A percentile compares a stretch with the other conserved stretches of the same genome.
Evolutionary conservation across 805 yeast genomes (phyloP).

Genomic region (Nakazawaea siamensis): DNA sequence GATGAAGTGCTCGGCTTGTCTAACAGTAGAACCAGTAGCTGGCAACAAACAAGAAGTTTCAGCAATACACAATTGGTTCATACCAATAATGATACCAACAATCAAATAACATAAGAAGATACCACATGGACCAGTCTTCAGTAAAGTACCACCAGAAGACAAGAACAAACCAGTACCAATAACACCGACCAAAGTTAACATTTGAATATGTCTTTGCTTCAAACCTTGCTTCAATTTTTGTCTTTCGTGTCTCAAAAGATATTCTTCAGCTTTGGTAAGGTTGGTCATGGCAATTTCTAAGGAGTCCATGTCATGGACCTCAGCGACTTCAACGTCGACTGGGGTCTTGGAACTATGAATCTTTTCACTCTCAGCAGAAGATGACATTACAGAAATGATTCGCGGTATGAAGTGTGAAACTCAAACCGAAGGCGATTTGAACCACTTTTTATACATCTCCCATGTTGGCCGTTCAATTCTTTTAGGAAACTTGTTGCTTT

Average conservation of each 20-base stretch:
- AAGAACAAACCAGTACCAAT: constrained; percentile 49
- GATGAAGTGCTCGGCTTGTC: constrained; percentile 28
- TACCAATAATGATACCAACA: constrained; percentile 28
- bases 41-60: constrained; percentile 31
- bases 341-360: constrained; percentile 4
- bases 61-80: constrained; percentile 20
- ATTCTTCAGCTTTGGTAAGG: constrained; percentile 8
- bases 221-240: constrained; percentile 9
- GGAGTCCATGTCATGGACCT: constrained; percentile 9
- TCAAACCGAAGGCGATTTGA: no score
- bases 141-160: constrained; percentile 42
- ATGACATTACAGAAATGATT: no score
- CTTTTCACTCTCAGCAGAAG: constrained; percentile 6
- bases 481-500: no score
- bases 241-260: constrained; percentile 10
- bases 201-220: constrained; percentile 31
- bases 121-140: constrained; percentile 44
- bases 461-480: no score
- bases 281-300: constrained; percentile 10
- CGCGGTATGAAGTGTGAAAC: no score
- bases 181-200: constrained; percentile 40
- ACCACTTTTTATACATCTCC: no score
- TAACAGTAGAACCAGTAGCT: constrained; percentile 25
- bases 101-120: constrained; percentile 39
- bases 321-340: constrained; percentile 8